A percentile compares a stretch with the other conserved stretches of the same genome.
phyloP scores from a whole-genome alignment of 1,284 basidiomycete genomes.

The Leccinum griseonigrum region DNA sequence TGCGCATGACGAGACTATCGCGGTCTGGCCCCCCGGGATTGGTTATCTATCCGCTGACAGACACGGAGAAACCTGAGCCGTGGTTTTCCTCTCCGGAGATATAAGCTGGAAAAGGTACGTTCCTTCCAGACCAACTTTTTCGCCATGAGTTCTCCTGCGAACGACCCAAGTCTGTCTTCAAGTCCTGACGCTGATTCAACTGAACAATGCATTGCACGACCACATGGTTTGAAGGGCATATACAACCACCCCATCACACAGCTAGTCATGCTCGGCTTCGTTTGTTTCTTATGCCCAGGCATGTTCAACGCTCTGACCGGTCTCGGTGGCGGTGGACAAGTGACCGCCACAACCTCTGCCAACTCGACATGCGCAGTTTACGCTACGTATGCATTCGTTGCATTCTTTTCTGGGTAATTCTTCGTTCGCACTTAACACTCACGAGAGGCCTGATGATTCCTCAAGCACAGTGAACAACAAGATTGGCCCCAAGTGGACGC shows the following conservation, averaged over 20 bases:
- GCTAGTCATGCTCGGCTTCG: conserved; percentile 37
- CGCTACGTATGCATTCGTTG: conserved; percentile 41
- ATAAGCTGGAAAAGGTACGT: conserved; percentile 5
- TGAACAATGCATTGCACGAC: conserved; percentile 9
- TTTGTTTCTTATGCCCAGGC: conserved; percentile 40
- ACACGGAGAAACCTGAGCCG: neutral
- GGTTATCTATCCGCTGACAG: neutral
- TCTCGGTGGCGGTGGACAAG: conserved; percentile 39
- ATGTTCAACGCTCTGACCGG: conserved; percentile 36
- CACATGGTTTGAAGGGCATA: conserved; percentile 25
- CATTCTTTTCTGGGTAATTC: conserved; percentile 44
- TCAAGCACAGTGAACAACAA: conserved; percentile 49
- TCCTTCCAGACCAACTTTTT: neutral
- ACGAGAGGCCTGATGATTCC: neutral
- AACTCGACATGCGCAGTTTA: conserved; percentile 43
- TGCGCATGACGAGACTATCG: too few species aligned
- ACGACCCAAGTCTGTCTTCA: neutral
- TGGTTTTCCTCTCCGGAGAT: neutral
- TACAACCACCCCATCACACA: conserved; percentile 35
- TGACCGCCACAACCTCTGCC: conserved; percentile 31
- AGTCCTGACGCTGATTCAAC: conserved; percentile 1
- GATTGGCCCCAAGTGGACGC: conserved; percentile 51
- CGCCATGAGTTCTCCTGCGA: neutral
- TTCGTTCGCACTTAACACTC: neutral
- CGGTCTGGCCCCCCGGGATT: neutral